These are phyloP conservation scores for Herpetomonas samuelpessoai DNA, from an alignment of 208 protist genomes.

Conservation along the genomic window DNA sequence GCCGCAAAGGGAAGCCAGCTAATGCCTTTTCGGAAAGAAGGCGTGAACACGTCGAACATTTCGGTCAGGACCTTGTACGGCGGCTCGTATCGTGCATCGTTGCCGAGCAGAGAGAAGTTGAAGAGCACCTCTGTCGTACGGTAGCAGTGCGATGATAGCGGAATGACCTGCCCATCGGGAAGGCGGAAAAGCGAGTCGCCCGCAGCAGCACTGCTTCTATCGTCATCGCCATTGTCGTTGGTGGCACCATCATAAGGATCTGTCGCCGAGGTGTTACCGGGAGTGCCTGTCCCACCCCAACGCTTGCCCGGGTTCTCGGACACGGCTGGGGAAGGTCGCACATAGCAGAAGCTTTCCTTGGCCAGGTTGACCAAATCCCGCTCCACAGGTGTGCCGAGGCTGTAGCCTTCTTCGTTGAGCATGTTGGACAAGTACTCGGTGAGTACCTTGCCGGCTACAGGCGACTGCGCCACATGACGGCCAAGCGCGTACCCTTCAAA, in stretches of 20 bases:
- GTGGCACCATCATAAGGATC: not conserved
- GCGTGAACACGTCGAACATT: constrained; percentile 76
- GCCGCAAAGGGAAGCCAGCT: constrained; percentile 89
- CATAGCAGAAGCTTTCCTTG: constrained; percentile 93
- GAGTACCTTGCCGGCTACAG: constrained; percentile 71
- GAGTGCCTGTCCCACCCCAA: too few species aligned
- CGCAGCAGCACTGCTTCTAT: not conserved
- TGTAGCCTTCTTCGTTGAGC: constrained; percentile 78
- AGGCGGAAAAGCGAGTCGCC: constrained; percentile 60
- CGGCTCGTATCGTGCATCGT: constrained; percentile 52
- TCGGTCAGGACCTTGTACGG: constrained; percentile 76
- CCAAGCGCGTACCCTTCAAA: constrained; percentile 93
- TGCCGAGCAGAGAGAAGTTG: constrained; percentile 73
- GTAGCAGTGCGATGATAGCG: constrained; percentile 61
- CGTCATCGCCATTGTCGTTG: not conserved
- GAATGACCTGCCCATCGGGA: constrained; percentile 87
- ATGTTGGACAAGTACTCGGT: constrained; percentile 82
- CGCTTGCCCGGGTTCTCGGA: not conserved
- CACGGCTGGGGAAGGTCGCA: constrained; percentile 23
- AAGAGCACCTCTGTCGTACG: constrained; percentile 82
- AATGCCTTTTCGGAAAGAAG: constrained; percentile 86
- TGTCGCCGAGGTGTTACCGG: too few species aligned
- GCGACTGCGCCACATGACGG: constrained; percentile 74
- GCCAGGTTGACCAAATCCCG: constrained; percentile 78
- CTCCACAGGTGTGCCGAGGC: constrained; percentile 89